These are phyloP conservation scores for Tripterygium wilfordii DNA, from an alignment of 177 flowering plant species.

Conservation along the genomic window DNA sequence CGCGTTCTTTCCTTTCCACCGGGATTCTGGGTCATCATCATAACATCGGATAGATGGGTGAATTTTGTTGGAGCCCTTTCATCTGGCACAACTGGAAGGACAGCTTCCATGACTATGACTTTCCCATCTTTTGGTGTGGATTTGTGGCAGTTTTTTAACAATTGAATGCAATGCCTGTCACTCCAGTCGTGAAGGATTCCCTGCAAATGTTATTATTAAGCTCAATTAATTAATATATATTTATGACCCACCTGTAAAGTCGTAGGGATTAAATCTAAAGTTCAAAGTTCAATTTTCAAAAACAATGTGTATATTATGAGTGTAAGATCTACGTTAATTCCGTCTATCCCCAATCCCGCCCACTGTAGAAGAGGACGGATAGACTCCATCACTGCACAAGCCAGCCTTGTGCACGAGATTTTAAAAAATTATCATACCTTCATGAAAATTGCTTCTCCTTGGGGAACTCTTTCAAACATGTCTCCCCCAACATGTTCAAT, in stretches of 20 bases:
- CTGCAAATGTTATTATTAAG: neutral
- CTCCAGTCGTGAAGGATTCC: slow-evolving; percentile 3
- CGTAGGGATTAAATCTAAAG: neutral
- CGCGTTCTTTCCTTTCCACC: slow-evolving; percentile 21
- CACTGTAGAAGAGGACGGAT: no score
- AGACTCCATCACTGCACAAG: no score
- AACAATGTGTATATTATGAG: no score
- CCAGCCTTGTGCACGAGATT: no score
- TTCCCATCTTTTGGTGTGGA: slow-evolving; percentile 3
- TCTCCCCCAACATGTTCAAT: slow-evolving; percentile 25
- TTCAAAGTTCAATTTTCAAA: no score
- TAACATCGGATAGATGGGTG: neutral
- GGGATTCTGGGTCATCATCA: slow-evolving; percentile 14
- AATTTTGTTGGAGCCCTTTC: neutral
- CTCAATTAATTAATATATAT: no score
- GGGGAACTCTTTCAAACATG: slow-evolving; percentile 24
- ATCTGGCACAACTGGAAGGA: slow-evolving; percentile 6
- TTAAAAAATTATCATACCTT: slow-evolving; percentile 14
- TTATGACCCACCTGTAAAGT: no score
- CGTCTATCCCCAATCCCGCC: no score
- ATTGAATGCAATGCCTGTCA: slow-evolving; percentile 1
- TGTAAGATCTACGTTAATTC: no score
- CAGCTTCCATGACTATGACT: slow-evolving; percentile 3
- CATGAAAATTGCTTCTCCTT: slow-evolving; percentile 24
- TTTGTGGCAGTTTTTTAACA: slow-evolving; percentile 6